Percentiles rank a stretch among this genome's conserved stretches.
phyloP scores from a whole-genome alignment of 2,329 filamentous ascomycete genomes.

The Fusarium floridanum region DNA sequence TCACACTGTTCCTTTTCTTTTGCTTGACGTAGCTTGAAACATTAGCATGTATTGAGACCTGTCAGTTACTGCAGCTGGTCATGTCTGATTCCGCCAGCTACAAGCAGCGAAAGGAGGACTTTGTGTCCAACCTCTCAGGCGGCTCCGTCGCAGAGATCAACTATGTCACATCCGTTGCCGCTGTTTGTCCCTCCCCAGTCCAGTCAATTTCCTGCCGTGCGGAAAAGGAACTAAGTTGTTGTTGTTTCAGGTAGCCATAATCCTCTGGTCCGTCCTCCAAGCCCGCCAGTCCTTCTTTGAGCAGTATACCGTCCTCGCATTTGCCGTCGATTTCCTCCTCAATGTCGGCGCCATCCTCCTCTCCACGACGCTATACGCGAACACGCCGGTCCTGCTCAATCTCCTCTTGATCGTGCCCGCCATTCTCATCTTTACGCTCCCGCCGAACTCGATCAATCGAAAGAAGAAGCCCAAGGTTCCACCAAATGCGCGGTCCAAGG shows the following conservation, averaged over 20 bases:
- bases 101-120: conserved; percentile 93
- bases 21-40: background rate
- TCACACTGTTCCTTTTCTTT: conserved; percentile 8
- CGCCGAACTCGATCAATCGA: conserved; percentile 51
- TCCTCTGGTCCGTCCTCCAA: conserved; percentile 92
- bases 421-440: conserved; percentile 69
- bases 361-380: conserved; percentile 87
- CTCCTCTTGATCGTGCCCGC: conserved; percentile 80
- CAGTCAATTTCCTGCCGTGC: background rate
- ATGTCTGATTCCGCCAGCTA: conserved; percentile 70
- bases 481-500: conserved; percentile 56
- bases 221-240: conserved; percentile 30
- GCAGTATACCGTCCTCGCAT: conserved; percentile 75
- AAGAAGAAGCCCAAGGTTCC: conserved; percentile 64
- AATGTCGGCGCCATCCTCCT: conserved; percentile 87
- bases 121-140: conserved; percentile 91
- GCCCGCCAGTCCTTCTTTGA: conserved; percentile 86
- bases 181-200: conserved; percentile 66
- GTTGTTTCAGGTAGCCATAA: conserved; percentile 74
- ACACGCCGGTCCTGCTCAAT: conserved; percentile 79
- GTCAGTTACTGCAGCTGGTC: conserved; percentile 21
- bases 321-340: conserved; percentile 86
- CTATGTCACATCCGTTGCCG: conserved; percentile 84
- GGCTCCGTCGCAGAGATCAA: conserved; percentile 89
- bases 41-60: conserved; percentile 29